Evolutionary conservation across 2,329 filamentous ascomycete genomes (phyloP), one percentile per base, ranked within the genome.

Genomic region (Fusarium buxicola): DNA sequence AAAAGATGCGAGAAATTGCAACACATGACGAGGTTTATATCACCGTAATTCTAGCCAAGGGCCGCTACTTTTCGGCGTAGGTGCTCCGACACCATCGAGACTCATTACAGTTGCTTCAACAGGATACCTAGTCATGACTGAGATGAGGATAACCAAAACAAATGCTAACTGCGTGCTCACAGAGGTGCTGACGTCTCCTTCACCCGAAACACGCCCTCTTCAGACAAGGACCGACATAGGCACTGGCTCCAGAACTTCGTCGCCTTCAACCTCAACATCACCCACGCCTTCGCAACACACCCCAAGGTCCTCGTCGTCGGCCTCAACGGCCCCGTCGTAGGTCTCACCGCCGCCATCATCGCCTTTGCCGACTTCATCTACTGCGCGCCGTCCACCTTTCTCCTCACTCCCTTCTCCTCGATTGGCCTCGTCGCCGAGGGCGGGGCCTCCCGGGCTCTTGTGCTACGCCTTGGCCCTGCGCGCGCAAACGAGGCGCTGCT

Each of bases 331-430:
- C 95, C 95, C 7, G 93, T 89, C 10, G 84, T 99, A 49, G 95
- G 95, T 7, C 88, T 98, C 28, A 91, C 90, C 2, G 95, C 94
- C 1, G 94, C 94, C 0, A 79, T 98, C 1, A 81, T 92, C 55
- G 89, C 89, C 25, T 91, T 92, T 75, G 91, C 91, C 21, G 95
- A 98, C 81, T 98, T 98, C 81, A 86, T 98, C 75, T 98, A 98
- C 82, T 89, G 86, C 73, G 84, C 90, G 0, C 93, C 94, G 0
- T 84, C 90, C 68, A 81, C 93, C 27, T 99, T 92, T 78, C 82
- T 98, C 24, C 87, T 98, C 24, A 97, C 94, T 1, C 95, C 95
- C 5, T 98, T 98, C 78, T 90, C 89, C 5, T 94, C 91, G 1
- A 84, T 98, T 1, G 94, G 95, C 2, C 86, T 99, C 1, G 94